A percentile compares a stretch with the other conserved stretches of the same genome.
phyloP scores from a whole-genome alignment of 2,329 filamentous ascomycete genomes.

The Aspergillus pseudoterreus region DNA sequence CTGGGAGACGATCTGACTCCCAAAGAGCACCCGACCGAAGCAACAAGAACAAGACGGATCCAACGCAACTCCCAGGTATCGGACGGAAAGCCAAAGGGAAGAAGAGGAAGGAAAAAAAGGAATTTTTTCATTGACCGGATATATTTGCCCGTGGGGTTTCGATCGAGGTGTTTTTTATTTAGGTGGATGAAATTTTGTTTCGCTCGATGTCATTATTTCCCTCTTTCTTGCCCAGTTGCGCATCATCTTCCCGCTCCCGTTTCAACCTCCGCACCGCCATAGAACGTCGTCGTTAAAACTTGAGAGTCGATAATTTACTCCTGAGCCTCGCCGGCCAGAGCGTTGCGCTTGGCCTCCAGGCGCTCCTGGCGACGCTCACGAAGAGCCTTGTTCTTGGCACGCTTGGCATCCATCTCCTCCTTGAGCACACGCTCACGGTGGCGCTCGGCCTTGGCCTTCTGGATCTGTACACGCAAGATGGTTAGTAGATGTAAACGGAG shows the following conservation, averaged over 20 bases:
- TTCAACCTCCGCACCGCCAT: slow-evolving; percentile 38
- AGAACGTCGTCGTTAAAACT: slow-evolving; percentile 24
- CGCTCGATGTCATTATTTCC: not conserved
- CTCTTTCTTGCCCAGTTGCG: not conserved
- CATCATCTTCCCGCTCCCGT: slow-evolving; percentile 11
- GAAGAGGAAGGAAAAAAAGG: not conserved
- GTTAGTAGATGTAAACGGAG: slow-evolving; percentile 7
- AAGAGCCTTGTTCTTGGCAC: slow-evolving; percentile 99
- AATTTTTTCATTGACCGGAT: not conserved
- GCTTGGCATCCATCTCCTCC: slow-evolving; percentile 99
- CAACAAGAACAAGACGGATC: not conserved
- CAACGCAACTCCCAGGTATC: not conserved
- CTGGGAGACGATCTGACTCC: too few relatives aligned
- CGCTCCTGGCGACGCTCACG: slow-evolving; percentile 97
- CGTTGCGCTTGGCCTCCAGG: slow-evolving; percentile 83
- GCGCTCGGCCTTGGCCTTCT: slow-evolving; percentile 99
- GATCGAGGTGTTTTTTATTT: not conserved
- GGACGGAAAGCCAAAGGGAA: not conserved
- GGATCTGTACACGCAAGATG: slow-evolving; percentile 64
- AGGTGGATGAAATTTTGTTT: not conserved
- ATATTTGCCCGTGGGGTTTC: not conserved
- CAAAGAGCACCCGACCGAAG: not conserved
- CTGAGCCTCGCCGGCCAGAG: slow-evolving; percentile 69
- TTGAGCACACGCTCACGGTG: slow-evolving; percentile 90
- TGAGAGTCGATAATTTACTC: slow-evolving; percentile 33